Percentiles rank a stretch among this genome's conserved stretches.
Evolutionary conservation across 2,329 filamentous ascomycete genomes (phyloP).

Genomic region (Aspergillus ustus): DNA sequence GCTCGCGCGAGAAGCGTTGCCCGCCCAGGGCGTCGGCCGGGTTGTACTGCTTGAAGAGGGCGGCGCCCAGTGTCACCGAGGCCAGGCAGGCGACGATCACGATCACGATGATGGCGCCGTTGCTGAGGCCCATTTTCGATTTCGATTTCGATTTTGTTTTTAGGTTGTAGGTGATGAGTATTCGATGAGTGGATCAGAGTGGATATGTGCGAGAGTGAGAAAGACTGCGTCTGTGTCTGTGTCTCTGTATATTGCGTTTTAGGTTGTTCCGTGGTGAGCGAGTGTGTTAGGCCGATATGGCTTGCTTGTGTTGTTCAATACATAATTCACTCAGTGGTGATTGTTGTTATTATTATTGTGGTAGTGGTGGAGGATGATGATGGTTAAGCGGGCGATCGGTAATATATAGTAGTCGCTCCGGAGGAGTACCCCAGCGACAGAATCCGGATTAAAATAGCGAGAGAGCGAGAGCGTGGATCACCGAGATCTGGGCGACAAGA

Average conservation of each 20-base stretch:
- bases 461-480: neutral
- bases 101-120: conserved; percentile 34
- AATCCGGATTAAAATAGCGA: too few species aligned
- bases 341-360: too few species aligned
- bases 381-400: neutral
- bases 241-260: neutral
- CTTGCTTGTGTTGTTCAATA: neutral
- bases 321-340: neutral
- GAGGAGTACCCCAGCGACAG: too few species aligned
- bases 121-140: conserved; percentile 28
- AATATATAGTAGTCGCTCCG: neutral
- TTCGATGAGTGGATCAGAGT: neutral
- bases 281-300: neutral
- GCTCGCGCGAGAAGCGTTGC: conserved; percentile 31
- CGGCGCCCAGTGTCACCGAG: conserved; percentile 34
- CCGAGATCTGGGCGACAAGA: neutral
- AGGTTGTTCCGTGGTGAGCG: neutral
- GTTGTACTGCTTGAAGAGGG: conserved; percentile 33
- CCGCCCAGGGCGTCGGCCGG: conserved; percentile 26
- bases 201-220: neutral
- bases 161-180: neutral
- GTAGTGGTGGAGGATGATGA: neutral
- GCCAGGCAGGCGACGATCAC: conserved; percentile 39
- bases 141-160: too few species aligned
- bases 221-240: neutral